Conservation (phyloP, 805 yeast genomes). For the Saccharomycopsis babjevae region DNA sequence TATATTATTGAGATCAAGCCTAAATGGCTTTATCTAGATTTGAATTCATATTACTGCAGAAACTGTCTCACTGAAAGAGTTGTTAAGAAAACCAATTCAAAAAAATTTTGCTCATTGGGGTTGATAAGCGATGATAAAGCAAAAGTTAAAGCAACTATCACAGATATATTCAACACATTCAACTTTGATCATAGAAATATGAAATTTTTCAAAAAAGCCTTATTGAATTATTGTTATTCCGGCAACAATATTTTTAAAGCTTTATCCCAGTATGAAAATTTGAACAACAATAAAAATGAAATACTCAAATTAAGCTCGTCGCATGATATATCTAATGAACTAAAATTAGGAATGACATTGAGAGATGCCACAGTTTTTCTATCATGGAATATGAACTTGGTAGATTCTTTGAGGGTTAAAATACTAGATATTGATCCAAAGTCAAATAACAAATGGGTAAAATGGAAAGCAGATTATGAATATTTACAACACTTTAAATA, state of each 20-base stretch:
- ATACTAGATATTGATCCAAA: conserved; percentile 46
- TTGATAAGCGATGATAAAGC: conserved; percentile 26
- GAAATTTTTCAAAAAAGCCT: neutral
- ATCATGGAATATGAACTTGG: conserved; percentile 12
- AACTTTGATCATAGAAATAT: neutral
- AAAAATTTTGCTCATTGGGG: conserved; percentile 40
- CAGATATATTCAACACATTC: conserved; percentile 20
- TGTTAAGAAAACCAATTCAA: conserved; percentile 24
- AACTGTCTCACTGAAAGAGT: conserved; percentile 38
- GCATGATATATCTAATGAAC: conserved; percentile 29
- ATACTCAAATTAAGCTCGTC: conserved; percentile 23
- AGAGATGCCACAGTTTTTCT: conserved; percentile 48
- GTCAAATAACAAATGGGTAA: conserved; percentile 31
- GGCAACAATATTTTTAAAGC: conserved; percentile 24
- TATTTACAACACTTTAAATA: conserved; percentile 7
- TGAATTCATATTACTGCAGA: conserved; percentile 36
- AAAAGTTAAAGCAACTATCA: conserved; percentile 26
- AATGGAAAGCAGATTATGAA: conserved; percentile 39
- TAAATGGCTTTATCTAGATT: conserved; percentile 45
- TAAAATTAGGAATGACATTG: conserved; percentile 41
- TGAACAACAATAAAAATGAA: conserved; percentile 22
- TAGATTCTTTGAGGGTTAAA: conserved; percentile 22
- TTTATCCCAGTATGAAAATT: conserved; percentile 27
- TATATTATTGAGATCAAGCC: conserved; percentile 44
- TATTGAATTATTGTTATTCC: conserved; percentile 19